phyloP scores from a whole-genome alignment of 2,329 filamentous ascomycete genomes.

The Xylogone sp. region DNA sequence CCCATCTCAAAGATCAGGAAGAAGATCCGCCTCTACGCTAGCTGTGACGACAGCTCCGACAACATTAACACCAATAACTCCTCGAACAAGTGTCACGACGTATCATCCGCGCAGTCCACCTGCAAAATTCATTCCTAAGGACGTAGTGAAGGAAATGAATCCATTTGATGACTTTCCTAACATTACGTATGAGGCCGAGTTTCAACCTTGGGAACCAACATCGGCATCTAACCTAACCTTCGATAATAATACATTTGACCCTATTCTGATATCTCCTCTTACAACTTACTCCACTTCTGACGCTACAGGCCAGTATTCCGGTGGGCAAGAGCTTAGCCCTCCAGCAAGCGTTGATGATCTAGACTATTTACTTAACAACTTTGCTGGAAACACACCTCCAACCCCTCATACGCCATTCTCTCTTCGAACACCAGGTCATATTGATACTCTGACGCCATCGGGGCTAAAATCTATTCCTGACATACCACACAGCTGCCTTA shows the following conservation, averaged over 20 bases:
- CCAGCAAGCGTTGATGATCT: not conserved
- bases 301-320: not conserved
- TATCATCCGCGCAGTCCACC: not conserved
- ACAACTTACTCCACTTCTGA: not conserved
- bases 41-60: not conserved
- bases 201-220: not conserved
- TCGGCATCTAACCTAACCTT: not conserved
- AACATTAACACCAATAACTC: not conserved
- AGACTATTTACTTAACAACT: not conserved
- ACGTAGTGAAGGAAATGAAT: not conserved
- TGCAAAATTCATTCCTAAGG: not conserved
- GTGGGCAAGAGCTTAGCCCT: not conserved
- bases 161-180: not conserved
- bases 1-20: not conserved
- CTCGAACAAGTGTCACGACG: not conserved
- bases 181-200: not conserved
- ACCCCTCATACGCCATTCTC: not conserved
- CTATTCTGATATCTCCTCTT: not conserved
- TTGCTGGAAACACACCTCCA: not conserved
- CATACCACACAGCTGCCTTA: not conserved
- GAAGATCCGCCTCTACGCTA: not conserved
- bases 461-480: not conserved
- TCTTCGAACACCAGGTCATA: not conserved
- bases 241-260: not conserved
- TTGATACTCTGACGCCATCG: not conserved